Evolutionary conservation across 352 stramenopile genomes (phyloP), one percentile per base, ranked within the genome.

Genomic region (Phytophthora cryptogea): DNA sequence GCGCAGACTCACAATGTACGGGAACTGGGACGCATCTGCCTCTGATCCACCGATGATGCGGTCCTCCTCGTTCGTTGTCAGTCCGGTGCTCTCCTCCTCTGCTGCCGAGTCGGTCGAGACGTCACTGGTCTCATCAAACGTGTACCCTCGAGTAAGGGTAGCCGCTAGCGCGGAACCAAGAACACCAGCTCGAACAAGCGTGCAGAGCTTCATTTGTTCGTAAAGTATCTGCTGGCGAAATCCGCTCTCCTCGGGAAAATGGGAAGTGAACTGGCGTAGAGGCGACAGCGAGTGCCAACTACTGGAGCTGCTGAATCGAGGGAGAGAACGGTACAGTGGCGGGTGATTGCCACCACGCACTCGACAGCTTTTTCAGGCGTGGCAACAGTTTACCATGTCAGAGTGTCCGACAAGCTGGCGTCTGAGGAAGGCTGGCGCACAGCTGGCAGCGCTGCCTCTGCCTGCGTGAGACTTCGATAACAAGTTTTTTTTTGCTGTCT

Each of bases 11-110:
- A 83, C 75, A 40, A 85, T 81, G 64, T 70, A 89, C 54, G 76
- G 74, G 55, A 72, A 83, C 39, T 78, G 58, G 13, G 63, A 66
- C 1, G 77, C 70, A 51, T 88, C 72, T 13, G 74, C 76, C 40
- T 88, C 78, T 2, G 72, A 69, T 48, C 78, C 78, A 33, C 76
- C 78, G 64, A 80, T 86, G 59, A 88, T 88, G 55, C 79, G 79
- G 43, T 73, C 42, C 58, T 82, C 73, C 28, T 76, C 59, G 51
- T 80, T 83, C 23, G 30, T 46, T 9, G 70, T 66, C 5, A 74
- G 55, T 14, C 49, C 63, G 13, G 54, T 66, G 39, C 53, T 74
- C 30, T 64, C 59, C 32, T 65, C 51, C 44, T 44, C 49, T 14
- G 30, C 11, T 23, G 31, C 26, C 23, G 53, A 66, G 44, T 41